Conservation (phyloP, 352 stramenopile genomes). For the Phytophthora cryptogea region DNA sequence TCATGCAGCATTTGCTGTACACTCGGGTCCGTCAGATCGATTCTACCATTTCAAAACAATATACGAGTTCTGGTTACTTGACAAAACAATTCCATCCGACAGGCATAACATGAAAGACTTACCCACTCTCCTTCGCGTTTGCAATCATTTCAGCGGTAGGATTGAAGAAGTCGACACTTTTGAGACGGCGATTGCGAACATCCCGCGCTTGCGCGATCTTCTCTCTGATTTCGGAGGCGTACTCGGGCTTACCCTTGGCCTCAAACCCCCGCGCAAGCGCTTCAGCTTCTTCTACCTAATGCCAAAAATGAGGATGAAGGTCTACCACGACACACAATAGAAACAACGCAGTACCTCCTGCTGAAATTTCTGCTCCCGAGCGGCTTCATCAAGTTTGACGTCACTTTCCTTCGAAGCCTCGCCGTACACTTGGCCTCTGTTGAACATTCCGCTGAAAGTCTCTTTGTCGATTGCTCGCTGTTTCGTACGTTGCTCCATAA, state of each 20-base stretch:
- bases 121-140: conserved; percentile 81
- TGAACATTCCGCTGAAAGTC: conserved; percentile 87
- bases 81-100: neutral
- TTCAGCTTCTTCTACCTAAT: conserved; percentile 69
- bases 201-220: conserved; percentile 64
- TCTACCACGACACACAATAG: neutral
- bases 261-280: conserved; percentile 69
- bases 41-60: conserved; percentile 38
- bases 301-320: neutral
- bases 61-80: neutral
- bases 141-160: conserved; percentile 78
- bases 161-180: conserved; percentile 80
- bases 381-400: conserved; percentile 26
- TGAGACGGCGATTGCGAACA: conserved; percentile 47
- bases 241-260: conserved; percentile 59
- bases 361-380: conserved; percentile 52
- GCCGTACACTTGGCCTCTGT: conserved; percentile 68
- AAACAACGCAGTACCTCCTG: conserved; percentile 47
- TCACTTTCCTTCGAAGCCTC: conserved; percentile 17
- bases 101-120: too few relatives aligned
- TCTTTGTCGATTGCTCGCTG: conserved; percentile 71
- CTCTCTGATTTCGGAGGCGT: conserved; percentile 65
- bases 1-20: conserved; percentile 85
- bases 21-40: conserved; percentile 72
- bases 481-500: conserved; percentile 66